A percentile compares a stretch with the other conserved stretches of the same genome.
Conservation (phyloP, 2,329 filamentous ascomycete species). For the Aspergillus sp. region DNA sequence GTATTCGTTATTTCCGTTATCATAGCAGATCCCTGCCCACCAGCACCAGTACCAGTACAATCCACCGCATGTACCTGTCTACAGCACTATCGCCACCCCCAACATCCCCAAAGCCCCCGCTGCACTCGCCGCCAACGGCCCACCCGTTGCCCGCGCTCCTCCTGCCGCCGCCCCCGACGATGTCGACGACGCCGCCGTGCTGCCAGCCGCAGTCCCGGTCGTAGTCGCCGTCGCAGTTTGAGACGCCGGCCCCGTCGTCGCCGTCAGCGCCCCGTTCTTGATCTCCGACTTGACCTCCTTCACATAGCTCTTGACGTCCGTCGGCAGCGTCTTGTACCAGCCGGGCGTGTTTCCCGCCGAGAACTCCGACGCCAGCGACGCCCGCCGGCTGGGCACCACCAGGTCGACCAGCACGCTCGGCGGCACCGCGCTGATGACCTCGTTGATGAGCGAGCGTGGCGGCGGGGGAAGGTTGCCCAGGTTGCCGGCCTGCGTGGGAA, state of each 20-base stretch:
- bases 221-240: conserved; percentile 8
- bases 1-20: background rate
- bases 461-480: conserved; percentile 24
- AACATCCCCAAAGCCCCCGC: conserved; percentile 15
- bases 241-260: conserved; percentile 12
- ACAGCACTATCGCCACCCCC: conserved; percentile 15
- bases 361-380: conserved; percentile 21
- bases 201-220: conserved; percentile 5
- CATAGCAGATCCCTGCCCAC: background rate
- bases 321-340: conserved; percentile 24
- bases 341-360: conserved; percentile 22
- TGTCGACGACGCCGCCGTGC: conserved; percentile 9
- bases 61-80: conserved; percentile 3
- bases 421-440: conserved; percentile 24
- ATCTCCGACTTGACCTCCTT: conserved; percentile 22
- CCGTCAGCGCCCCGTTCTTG: conserved; percentile 17
- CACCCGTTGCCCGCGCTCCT: conserved; percentile 2
- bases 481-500: conserved; percentile 17
- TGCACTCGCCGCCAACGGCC: conserved; percentile 10
- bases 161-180: conserved; percentile 11
- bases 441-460: conserved; percentile 18
- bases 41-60: background rate
- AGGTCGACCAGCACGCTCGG: conserved; percentile 21
- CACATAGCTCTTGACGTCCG: conserved; percentile 24
- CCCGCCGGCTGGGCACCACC: conserved; percentile 19